A percentile compares a stretch with the other conserved stretches of the same genome.
Evolutionary conservation across 2,329 filamentous ascomycete genomes (phyloP).

Genomic region (Blumeriella jaapii): DNA sequence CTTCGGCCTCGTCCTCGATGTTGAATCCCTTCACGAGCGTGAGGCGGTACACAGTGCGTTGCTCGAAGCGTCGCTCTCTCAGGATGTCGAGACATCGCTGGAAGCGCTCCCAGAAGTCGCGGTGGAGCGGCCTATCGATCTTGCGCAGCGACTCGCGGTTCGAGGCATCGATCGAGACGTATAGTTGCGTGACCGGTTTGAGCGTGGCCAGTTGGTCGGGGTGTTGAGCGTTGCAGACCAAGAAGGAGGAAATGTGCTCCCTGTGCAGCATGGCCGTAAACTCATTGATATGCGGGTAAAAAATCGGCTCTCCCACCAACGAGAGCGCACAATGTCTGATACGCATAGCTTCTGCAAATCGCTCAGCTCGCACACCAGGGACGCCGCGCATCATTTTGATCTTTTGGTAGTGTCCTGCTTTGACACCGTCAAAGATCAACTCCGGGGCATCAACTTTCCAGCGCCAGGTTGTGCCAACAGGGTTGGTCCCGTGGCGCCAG

Average conservation of each 20-base stretch:
- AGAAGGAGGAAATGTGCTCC: conserved; percentile 82
- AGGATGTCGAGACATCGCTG: conserved; percentile 82
- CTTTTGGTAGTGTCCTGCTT: conserved; percentile 87
- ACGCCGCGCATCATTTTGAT: conserved; percentile 96
- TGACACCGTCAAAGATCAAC: conserved; percentile 80
- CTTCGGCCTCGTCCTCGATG: conserved; percentile 81
- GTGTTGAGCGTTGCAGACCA: conserved; percentile 96
- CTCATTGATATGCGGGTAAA: conserved; percentile 95
- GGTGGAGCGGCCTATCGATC: conserved; percentile 85
- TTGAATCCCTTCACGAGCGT: conserved; percentile 98
- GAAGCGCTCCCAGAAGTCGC: conserved; percentile 97
- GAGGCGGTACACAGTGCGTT: conserved; percentile 87
- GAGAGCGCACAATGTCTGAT: conserved; percentile 89
- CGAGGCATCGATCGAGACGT: conserved; percentile 90
- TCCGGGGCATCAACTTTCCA: conserved; percentile 92
- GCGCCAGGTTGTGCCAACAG: conserved; percentile 90
- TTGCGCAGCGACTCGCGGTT: conserved; percentile 78
- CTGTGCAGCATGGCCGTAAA: conserved; percentile 73
- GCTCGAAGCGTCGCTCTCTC: conserved; percentile 67
- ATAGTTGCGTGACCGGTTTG: conserved; percentile 83
- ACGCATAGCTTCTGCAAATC: conserved; percentile 84
- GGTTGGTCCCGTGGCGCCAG: conserved; percentile 96
- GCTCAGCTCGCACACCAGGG: conserved; percentile 80
- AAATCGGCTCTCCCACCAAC: conserved; percentile 94
- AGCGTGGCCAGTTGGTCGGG: conserved; percentile 78